Evolutionary conservation across 495 filamentous ascomycete species (phyloP).

Genomic region (Daldinia caldariorum): DNA sequence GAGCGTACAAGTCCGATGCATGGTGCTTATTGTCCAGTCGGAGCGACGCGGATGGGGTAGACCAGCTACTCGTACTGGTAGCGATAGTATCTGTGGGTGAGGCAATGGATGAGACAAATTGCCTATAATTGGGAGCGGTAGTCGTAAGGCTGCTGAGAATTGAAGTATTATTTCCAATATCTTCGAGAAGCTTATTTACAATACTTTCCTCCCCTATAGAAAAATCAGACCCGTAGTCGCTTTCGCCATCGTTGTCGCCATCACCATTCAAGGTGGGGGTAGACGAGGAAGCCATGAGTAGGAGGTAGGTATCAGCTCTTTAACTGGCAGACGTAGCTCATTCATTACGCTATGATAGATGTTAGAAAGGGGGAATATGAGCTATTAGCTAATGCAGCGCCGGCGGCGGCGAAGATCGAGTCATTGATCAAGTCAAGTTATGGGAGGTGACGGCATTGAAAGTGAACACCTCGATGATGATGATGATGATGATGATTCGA

Average conservation of each 20-base stretch:
- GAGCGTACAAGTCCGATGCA: neutral
- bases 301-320: neutral
- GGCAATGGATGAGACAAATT: neutral
- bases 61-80: neutral
- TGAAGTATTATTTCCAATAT: constrained; percentile 18
- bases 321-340: neutral
- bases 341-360: neutral
- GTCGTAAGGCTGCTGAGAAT: neutral
- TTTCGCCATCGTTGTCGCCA: constrained; percentile 46
- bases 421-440: constrained; percentile 18
- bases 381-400: neutral
- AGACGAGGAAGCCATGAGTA: constrained; percentile 30
- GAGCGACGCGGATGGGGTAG: neutral
- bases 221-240: constrained; percentile 80
- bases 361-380: neutral
- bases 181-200: constrained; percentile 36
- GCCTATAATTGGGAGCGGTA: constrained; percentile 1
- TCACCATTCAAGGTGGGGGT: constrained; percentile 9
- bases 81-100: neutral
- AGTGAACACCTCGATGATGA: neutral
- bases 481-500: no score
- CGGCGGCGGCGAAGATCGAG: neutral
- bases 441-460: neutral
- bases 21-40: neutral
- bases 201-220: constrained; percentile 66